These are phyloP conservation scores for Orychophragmus violaceus DNA, from an alignment of 345 rosid species.

Conservation along the genomic window DNA sequence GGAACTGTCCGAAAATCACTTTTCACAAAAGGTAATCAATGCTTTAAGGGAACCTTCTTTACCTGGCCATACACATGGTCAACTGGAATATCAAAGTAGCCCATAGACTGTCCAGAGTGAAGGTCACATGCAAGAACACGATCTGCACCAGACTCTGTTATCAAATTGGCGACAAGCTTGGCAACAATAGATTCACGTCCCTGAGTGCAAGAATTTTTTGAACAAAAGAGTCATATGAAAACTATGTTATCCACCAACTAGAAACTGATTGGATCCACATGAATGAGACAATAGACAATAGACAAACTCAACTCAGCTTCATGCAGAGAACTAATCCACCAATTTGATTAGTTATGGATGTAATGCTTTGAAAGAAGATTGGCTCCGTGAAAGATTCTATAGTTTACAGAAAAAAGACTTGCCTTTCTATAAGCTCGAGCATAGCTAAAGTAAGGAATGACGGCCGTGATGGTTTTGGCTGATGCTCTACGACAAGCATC, in stretches of 20 bases:
- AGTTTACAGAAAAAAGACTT: not conserved
- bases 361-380: not conserved
- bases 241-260: not conserved
- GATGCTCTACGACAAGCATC: slow-evolving; percentile 98
- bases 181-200: slow-evolving; percentile 95
- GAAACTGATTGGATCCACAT: not conserved
- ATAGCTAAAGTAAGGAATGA: slow-evolving; percentile 91
- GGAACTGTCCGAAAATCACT: not conserved
- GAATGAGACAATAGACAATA: not conserved
- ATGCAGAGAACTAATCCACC: not conserved
- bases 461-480: slow-evolving; percentile 83
- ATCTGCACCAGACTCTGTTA: slow-evolving; percentile 80
- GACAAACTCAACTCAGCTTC: not conserved
- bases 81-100: slow-evolving; percentile 89
- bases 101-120: slow-evolving; percentile 96
- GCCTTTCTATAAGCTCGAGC: slow-evolving; percentile 98
- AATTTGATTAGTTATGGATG: not conserved
- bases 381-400: not conserved
- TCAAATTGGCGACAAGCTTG: slow-evolving; percentile 34
- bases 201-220: slow-evolving; percentile 45
- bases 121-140: slow-evolving; percentile 98
- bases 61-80: slow-evolving; percentile 97
- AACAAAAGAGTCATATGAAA: not conserved
- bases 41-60: not conserved
- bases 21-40: not conserved